Evolutionary conservation across 768 basidiomycete species (phyloP), one percentile per base, ranked within the genome.

Genomic region (Pisolithus sp.): DNA sequence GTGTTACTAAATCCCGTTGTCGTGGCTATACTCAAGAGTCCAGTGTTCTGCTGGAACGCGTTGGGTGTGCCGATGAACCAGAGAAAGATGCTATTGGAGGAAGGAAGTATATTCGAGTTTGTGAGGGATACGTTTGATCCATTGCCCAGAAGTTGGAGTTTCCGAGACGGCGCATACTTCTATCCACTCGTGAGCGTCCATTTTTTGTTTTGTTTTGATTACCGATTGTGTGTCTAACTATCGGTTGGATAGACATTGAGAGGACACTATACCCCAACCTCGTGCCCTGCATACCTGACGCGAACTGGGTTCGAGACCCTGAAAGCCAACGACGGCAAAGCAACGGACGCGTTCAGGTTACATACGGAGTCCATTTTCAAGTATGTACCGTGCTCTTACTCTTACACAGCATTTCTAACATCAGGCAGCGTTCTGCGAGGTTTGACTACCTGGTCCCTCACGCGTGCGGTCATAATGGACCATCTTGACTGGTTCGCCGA

Each of bases 41-140:
- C 73, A 24, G 48, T 63, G 15, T 71, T 84, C 54, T 84, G 81
- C 55, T 90, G 88, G 88, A 86, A 86, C 59, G 86, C 86, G 0
- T 68, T 89, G 21, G 88, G 87, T 15, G 88, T 90, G 4, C 86
- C 88, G 4, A 68, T 75, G 55, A 84, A 85, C 59, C 85, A 88
- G 68, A 74, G 82, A 54, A 70, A 71, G 51, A 81, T 83, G 75
- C 67, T 86, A 49, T 58, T 83, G 23, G 63, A 77, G 7, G 79
- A 80, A 52, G 78, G 79, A 20, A 62, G 69, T 20, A 48, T 65
- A 0, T 81, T 75, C 51, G 76, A 78, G 18, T 81, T 77, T 51
- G 72, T 82, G 42, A 61, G 69, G 34, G 74, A 81, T 30, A 80
- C 80, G 4, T 57, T 81, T 40, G 75, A 81, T 43, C 78, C 79